Evolutionary conservation across 78 protist genomes (phyloP).

Genomic region (Dictyostelium purpureum): DNA sequence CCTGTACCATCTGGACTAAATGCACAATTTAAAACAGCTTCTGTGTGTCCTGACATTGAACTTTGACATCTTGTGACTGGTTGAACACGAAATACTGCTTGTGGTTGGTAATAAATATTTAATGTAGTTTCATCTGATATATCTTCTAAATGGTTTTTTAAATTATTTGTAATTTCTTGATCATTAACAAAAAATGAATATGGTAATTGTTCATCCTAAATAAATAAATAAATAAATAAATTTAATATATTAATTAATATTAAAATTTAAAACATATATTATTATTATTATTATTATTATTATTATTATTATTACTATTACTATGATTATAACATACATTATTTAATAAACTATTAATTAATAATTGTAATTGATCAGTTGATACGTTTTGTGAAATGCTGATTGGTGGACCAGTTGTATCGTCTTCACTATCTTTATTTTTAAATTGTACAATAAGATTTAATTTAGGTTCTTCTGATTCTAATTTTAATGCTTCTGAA

Average conservation of each 20-base stretch:
- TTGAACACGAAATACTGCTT: constrained; percentile 94
- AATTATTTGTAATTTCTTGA: constrained; percentile 40
- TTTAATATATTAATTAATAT: background rate
- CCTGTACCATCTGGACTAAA: constrained; percentile 95
- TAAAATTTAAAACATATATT: background rate
- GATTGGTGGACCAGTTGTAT: constrained; percentile 81
- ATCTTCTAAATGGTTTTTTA: constrained; percentile 65
- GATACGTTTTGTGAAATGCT: constrained; percentile 54
- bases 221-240: background rate
- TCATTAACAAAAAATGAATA: constrained; percentile 84
- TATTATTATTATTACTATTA: background rate
- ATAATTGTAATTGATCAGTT: constrained; percentile 57
- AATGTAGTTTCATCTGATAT: constrained; percentile 29
- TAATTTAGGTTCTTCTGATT: constrained; percentile 24
- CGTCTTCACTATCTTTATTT: constrained; percentile 65
- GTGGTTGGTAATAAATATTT: constrained; percentile 91
- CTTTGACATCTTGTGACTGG: constrained; percentile 94
- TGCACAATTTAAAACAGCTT: constrained; percentile 89
- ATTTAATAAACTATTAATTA: constrained; percentile 75
- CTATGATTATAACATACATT: constrained; percentile 9
- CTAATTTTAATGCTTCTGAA: constrained; percentile 11
- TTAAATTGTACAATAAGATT: constrained; percentile 77
- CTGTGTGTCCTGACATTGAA: constrained; percentile 92
- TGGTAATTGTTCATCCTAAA: constrained; percentile 78
- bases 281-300: background rate